Evolutionary conservation across 1,139 yeast species (phyloP).

Genomic region (Geotrichum phurueaensis): DNA sequence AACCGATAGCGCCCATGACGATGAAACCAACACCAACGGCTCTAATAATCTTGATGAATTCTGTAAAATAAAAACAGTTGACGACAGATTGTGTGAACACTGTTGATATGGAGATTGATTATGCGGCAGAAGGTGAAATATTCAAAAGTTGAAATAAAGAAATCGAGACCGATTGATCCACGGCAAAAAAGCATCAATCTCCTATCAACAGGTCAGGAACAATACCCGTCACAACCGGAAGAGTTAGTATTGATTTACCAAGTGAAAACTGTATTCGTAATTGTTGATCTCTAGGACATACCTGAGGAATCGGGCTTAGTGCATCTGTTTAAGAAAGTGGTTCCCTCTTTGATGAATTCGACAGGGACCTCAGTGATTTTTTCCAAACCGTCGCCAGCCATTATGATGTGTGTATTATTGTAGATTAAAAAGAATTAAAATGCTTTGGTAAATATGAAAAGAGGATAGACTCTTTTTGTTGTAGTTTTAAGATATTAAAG

Average conservation of each 20-base stretch:
- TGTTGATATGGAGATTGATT: conserved; percentile 4
- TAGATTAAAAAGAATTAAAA: background rate
- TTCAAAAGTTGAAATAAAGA: too few relatives aligned
- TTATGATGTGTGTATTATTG: conserved; percentile 5
- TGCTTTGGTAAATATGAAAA: background rate
- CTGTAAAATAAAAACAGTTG: conserved; percentile 36
- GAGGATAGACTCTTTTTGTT: background rate
- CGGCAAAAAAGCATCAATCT: background rate
- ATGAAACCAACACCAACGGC: conserved; percentile 96
- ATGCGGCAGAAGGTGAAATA: background rate
- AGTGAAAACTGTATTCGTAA: background rate
- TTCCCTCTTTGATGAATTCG: conserved; percentile 86
- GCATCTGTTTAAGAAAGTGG: conserved; percentile 82
- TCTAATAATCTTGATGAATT: conserved; percentile 79
- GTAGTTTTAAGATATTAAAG: background rate
- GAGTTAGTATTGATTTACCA: background rate
- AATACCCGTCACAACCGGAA: background rate
- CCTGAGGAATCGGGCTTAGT: conserved; percentile 86
- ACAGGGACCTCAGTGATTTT: conserved; percentile 83
- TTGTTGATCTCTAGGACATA: conserved; percentile 33
- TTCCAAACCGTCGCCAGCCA: conserved; percentile 46
- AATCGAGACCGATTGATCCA: background rate
- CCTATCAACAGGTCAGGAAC: background rate
- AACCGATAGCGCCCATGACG: conserved; percentile 97
- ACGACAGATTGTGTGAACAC: background rate